phyloP scores from a whole-genome alignment of 2,329 filamentous ascomycete species.

The Calonectria fujianensis region DNA sequence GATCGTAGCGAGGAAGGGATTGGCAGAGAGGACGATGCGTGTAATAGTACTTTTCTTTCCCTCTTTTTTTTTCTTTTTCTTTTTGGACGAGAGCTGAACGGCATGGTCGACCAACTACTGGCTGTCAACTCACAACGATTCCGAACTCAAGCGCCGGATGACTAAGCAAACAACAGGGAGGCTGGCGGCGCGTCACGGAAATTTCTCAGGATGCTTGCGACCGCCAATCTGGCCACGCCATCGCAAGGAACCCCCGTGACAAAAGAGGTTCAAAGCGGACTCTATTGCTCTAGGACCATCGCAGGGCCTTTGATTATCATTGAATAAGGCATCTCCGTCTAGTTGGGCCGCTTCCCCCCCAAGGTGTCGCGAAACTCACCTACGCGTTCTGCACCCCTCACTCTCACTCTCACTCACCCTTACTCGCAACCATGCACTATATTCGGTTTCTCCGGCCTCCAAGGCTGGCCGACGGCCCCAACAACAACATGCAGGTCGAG shows the following conservation, averaged over 20 bases:
- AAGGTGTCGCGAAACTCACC: background rate
- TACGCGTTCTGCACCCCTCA: conserved; percentile 2
- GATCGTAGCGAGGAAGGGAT: background rate
- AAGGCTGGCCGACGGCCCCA: conserved; percentile 56
- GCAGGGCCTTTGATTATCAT: conserved; percentile 22
- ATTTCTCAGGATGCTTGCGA: conserved; percentile 36
- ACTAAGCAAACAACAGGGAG: conserved; percentile 24
- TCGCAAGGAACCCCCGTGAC: conserved; percentile 6
- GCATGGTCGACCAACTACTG: background rate
- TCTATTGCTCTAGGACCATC: background rate
- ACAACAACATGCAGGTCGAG: conserved; percentile 58
- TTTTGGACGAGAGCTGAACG: background rate
- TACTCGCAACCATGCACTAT: conserved; percentile 71
- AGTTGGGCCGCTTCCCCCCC: conserved; percentile 21
- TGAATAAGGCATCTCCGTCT: conserved; percentile 15
- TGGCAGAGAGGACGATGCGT: background rate
- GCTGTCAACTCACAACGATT: conserved; percentile 2
- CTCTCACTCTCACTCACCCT: conserved; percentile 30
- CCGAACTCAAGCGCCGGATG: background rate
- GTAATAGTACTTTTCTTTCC: background rate
- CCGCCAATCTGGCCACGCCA: conserved; percentile 26
- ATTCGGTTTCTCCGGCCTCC: conserved; percentile 72
- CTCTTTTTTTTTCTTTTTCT: background rate
- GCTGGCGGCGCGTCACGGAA: conserved; percentile 28
- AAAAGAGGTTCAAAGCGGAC: conserved; percentile 14